Evolutionary conservation across 1,284 basidiomycete genomes (phyloP).

Genomic region (Sporisorium exsertum): DNA sequence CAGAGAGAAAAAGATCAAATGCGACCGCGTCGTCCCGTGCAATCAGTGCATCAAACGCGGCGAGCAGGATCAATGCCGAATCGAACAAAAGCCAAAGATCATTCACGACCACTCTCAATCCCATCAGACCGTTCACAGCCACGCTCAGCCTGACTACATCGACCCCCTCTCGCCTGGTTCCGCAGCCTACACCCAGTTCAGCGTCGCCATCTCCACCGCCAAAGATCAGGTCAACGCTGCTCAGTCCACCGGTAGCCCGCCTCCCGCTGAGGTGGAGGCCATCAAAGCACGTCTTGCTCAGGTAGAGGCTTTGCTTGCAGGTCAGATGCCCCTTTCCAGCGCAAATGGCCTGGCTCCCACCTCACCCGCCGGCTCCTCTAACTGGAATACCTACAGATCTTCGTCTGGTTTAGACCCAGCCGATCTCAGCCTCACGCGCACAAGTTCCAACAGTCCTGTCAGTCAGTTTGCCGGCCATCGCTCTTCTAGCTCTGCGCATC

Average conservation of each 20-base stretch:
- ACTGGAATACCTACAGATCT: slow-evolving; percentile 42
- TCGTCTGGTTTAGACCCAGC: slow-evolving; percentile 12
- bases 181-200: slow-evolving; percentile 37
- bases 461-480: slow-evolving; percentile 21
- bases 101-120: slow-evolving; percentile 27
- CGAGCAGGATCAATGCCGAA: slow-evolving; percentile 56
- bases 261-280: slow-evolving; percentile 59
- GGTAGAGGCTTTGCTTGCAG: slow-evolving; percentile 54
- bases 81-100: slow-evolving; percentile 57
- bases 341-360: slow-evolving; percentile 24
- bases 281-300: slow-evolving; percentile 65
- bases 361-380: slow-evolving; percentile 31
- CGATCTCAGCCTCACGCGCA: slow-evolving; percentile 26
- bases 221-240: slow-evolving; percentile 37
- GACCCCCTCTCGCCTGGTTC: slow-evolving; percentile 43
- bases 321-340: slow-evolving; percentile 38
- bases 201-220: slow-evolving; percentile 40
- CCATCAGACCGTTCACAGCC: slow-evolving; percentile 7
- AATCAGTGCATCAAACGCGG: slow-evolving; percentile 66
- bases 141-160: slow-evolving; percentile 11
- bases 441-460: slow-evolving; percentile 29
- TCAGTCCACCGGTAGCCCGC: slow-evolving; percentile 27
- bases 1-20: slow-evolving; percentile 67
- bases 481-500: slow-evolving; percentile 17
- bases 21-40: slow-evolving; percentile 64